Evolutionary conservation across 768 basidiomycete species (phyloP), one percentile per base, ranked within the genome.

Genomic region (Serendipita sp.): DNA sequence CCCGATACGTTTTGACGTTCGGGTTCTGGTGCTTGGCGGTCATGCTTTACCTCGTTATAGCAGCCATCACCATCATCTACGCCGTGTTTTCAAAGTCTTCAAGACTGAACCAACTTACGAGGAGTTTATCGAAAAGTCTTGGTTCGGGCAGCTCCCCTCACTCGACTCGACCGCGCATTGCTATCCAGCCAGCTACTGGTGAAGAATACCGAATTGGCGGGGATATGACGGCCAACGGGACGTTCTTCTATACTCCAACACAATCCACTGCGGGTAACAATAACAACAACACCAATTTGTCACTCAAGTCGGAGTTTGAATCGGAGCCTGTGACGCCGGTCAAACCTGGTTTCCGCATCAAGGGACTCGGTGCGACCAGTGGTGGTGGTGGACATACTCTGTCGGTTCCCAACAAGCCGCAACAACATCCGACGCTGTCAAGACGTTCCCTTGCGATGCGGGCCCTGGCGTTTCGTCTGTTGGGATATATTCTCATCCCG

Each of bases 401-500:
- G 38, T 41, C 62, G 17, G 62, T 16, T 64, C 61, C n/a, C 13
- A 17, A 11, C 41, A 14, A 7, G 38, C n/a, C 30, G 38, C 28
- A 58, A 4, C 53, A 20, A 13, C 53, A 58, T 30, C 53, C 41
- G 26, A 62, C 42, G 20, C 61, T 50, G 20, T 41, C 60, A 14
- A 31, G 63, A 17, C 60, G 63, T 4, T 45, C 60, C 9, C 28
- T 41, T 13, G 63, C 63, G 22, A 62, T 64, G 33, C 63, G 63
- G 3, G 33, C 61, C 17, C 42, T 64, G 17, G 61, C 42, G 14
- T 30, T 62, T 7, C 63, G 63, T 4, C 61, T 64, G 17, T 7
- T 64, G 3, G 63, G 63, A 3, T 64, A 63, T 42, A 62, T 64
- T 41, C 60, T 50, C 20, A 42, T 64, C 1, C 63, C 63, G n/a